A percentile compares a stretch with the other conserved stretches of the same genome.
phyloP scores from a whole-genome alignment of 2,329 filamentous ascomycete species.

The Pyricularia sp. region DNA sequence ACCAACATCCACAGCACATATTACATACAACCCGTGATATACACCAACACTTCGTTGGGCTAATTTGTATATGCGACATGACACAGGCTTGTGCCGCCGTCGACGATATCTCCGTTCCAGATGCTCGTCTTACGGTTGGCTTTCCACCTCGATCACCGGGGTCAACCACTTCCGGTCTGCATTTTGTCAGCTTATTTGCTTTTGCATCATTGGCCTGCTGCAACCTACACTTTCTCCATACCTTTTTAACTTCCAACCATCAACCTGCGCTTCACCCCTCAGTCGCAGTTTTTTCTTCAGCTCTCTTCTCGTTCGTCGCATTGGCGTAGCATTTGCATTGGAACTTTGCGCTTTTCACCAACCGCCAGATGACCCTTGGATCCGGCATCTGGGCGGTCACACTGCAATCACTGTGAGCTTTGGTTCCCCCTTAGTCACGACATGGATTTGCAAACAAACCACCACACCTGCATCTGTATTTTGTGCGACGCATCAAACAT shows the following conservation, averaged over 20 bases:
- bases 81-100: background rate
- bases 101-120: background rate
- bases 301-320: conserved; percentile 12
- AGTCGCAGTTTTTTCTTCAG: conserved; percentile 10
- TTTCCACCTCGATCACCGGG: background rate
- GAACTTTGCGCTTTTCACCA: conserved; percentile 13
- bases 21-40: background rate
- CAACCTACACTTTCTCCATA: background rate
- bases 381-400: conserved; percentile 12
- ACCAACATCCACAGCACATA: background rate
- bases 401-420: background rate
- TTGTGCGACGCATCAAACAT: background rate
- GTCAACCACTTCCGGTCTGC: background rate
- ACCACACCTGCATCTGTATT: background rate
- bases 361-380: conserved; percentile 12
- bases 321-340: conserved; percentile 18
- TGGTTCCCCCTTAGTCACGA: background rate
- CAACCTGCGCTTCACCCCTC: conserved; percentile 1
- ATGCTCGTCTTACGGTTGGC: background rate
- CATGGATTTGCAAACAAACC: background rate
- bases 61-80: background rate
- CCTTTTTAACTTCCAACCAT: conserved; percentile 2
- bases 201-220: background rate
- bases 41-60: background rate
- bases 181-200: background rate